Evolutionary conservation across 495 filamentous ascomycete species (phyloP).

Genomic region (Penicillium salamii): DNA sequence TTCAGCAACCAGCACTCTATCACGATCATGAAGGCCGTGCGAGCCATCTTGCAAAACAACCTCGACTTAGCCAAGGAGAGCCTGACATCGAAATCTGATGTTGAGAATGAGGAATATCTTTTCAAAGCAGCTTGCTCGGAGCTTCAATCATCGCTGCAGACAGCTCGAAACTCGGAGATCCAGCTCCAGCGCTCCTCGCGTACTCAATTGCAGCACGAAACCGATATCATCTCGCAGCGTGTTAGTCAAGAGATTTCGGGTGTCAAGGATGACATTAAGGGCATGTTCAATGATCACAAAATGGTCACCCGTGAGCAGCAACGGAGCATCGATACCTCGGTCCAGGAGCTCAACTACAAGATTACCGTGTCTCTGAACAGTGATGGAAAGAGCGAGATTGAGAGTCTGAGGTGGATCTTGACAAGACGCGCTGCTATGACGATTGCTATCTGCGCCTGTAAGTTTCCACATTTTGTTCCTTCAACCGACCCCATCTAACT

Average conservation of each 20-base stretch:
- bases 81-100: constrained; percentile 73
- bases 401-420: constrained; percentile 85
- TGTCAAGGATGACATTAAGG: constrained; percentile 86
- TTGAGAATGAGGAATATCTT: constrained; percentile 87
- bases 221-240: constrained; percentile 83
- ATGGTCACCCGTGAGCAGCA: constrained; percentile 88
- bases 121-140: constrained; percentile 94
- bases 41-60: constrained; percentile 70
- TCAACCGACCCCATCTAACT: constrained; percentile 16
- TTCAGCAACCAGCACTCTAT: constrained; percentile 70
- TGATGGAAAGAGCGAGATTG: constrained; percentile 85
- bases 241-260: constrained; percentile 74
- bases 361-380: constrained; percentile 84
- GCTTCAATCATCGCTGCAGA: constrained; percentile 74
- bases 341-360: constrained; percentile 91
- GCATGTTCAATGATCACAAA: constrained; percentile 93
- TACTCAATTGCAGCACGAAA: constrained; percentile 83
- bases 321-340: constrained; percentile 74
- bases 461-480: constrained; percentile 9
- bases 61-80: constrained; percentile 72
- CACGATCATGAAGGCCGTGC: constrained; percentile 84
- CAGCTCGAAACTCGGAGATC: constrained; percentile 48
- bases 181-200: constrained; percentile 75
- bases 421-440: constrained; percentile 83
- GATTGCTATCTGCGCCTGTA: constrained; percentile 52